Percentiles rank a stretch among this genome's conserved stretches.
Conservation (phyloP, 495 filamentous ascomycete species). For the Penicillium turbatum region DNA sequence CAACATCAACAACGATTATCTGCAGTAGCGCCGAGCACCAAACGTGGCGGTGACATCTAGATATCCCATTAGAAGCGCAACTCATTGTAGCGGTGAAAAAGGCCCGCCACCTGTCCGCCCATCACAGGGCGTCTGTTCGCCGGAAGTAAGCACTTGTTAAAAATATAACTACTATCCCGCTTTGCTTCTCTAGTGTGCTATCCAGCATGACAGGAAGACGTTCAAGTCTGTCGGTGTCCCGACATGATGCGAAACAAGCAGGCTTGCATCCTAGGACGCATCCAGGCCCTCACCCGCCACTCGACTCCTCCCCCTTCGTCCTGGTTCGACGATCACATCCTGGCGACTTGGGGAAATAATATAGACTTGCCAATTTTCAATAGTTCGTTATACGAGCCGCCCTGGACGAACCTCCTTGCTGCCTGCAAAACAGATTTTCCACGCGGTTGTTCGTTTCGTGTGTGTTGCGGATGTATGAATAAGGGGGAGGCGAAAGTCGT, state of each 20-base stretch:
- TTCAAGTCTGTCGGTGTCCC: not conserved
- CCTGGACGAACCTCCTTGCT: slow-evolving; percentile 5
- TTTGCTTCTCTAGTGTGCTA: not conserved
- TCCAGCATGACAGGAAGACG: not conserved
- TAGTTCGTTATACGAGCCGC: slow-evolving; percentile 4
- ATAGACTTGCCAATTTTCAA: not conserved
- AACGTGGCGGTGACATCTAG: slow-evolving; percentile 31
- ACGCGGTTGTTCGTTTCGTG: not conserved
- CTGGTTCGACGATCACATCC: slow-evolving; percentile 11
- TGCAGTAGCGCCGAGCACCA: slow-evolving; percentile 23
- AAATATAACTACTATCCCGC: not conserved
- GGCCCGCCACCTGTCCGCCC: not conserved
- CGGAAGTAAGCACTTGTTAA: not conserved
- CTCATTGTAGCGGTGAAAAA: slow-evolving; percentile 27
- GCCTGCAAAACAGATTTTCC: slow-evolving; percentile 9
- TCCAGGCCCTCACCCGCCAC: not conserved
- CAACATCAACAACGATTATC: slow-evolving; percentile 7
- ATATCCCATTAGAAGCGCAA: slow-evolving; percentile 6
- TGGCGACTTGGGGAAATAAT: not conserved
- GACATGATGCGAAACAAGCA: slow-evolving; percentile 1
- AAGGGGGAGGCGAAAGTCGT: not conserved
- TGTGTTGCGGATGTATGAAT: not conserved
- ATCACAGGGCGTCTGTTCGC: not conserved
- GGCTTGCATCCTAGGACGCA: not conserved
- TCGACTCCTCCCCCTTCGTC: not conserved